Evolutionary conservation across 768 basidiomycete species (phyloP).

Genomic region (Tylopilus plumbeoviolaceoides): DNA sequence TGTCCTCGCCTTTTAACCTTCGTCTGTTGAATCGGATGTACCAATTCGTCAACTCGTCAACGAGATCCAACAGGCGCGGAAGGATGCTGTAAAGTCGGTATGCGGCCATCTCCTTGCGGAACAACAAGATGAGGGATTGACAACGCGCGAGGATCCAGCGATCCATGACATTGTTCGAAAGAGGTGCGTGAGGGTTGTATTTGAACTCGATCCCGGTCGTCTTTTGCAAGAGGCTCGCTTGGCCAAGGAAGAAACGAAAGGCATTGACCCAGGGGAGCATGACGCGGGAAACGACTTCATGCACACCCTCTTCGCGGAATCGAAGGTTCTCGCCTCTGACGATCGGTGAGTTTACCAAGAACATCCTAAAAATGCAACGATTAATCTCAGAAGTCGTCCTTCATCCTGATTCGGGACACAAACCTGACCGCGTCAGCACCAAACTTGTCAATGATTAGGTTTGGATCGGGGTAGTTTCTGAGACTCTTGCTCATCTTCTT

Average conservation of each 20-base stretch:
- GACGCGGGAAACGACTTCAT: constrained; percentile 94
- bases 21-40: constrained; percentile 99
- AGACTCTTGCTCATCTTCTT: constrained; percentile 99
- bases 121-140: constrained; percentile 90
- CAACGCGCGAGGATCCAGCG: constrained; percentile 98
- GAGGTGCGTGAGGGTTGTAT: constrained; percentile 82
- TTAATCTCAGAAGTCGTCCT: background rate
- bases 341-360: constrained; percentile 97
- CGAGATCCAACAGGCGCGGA: constrained; percentile 85
- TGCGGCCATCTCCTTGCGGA: constrained; percentile 93
- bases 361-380: constrained; percentile 60
- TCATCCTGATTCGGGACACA: background rate
- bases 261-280: constrained; percentile 98
- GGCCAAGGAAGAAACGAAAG: constrained; percentile 98
- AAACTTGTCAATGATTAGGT: constrained; percentile 81
- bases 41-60: constrained; percentile 98
- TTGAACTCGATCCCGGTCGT: constrained; percentile 69
- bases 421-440: constrained; percentile 95
- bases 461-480: constrained; percentile 96
- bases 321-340: constrained; percentile 96
- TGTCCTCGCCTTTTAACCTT: constrained; percentile 92
- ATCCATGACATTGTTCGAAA: constrained; percentile 95
- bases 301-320: constrained; percentile 97
- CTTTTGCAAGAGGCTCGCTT: constrained; percentile 84
- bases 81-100: constrained; percentile 98